Percentiles rank a stretch among this genome's conserved stretches.
phyloP scores from a whole-genome alignment of 306 rosid species.

The Calophaca sinica region DNA sequence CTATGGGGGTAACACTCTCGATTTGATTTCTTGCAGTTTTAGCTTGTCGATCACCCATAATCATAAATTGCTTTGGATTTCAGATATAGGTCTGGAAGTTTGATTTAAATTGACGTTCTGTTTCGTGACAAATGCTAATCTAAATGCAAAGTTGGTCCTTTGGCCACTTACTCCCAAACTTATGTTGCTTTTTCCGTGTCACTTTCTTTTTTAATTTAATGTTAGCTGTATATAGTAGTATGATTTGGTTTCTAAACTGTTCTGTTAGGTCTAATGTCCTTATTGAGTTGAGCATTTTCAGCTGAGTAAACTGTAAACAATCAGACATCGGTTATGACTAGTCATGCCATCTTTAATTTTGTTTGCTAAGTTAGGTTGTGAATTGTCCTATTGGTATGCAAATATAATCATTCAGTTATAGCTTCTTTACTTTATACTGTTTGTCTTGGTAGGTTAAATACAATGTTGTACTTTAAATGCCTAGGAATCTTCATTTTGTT shows the following conservation, averaged over 20 bases:
- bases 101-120: background rate
- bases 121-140: slow-evolving; percentile 2
- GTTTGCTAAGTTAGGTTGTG: slow-evolving; percentile 17
- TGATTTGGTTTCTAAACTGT: background rate
- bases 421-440: background rate
- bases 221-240: background rate
- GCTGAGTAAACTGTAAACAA: background rate
- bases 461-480: background rate
- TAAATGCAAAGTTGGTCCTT: slow-evolving; percentile 11
- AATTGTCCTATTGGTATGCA: slow-evolving; percentile 15
- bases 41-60: slow-evolving; percentile 1
- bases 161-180: background rate
- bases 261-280: background rate
- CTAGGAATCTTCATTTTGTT: slow-evolving; percentile 15
- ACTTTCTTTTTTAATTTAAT: background rate
- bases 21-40: slow-evolving; percentile 6
- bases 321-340: background rate
- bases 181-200: background rate
- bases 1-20: background rate
- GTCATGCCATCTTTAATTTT: background rate
- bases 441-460: slow-evolving; percentile 17
- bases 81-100: background rate
- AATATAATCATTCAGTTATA: slow-evolving; percentile 16
- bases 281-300: background rate
- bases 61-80: background rate